phyloP scores from a whole-genome alignment of 2,329 filamentous ascomycete species.

The Beauveria asiatica region DNA sequence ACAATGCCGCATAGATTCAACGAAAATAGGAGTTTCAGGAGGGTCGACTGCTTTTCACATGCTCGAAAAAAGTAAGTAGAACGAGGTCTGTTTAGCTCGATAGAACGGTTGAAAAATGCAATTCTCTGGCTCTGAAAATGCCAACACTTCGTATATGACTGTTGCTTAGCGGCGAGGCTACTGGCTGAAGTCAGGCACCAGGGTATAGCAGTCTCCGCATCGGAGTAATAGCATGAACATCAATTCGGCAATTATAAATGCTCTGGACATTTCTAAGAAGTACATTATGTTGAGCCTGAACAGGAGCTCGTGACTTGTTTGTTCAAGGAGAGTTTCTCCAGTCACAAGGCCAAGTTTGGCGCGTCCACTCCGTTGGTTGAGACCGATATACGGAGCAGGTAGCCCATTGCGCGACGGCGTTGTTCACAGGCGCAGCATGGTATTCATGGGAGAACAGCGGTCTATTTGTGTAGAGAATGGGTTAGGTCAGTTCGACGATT shows the following conservation, averaged over 20 bases:
- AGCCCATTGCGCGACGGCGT: too few species aligned
- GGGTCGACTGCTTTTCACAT: background rate
- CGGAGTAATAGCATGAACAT: background rate
- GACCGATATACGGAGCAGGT: too few species aligned
- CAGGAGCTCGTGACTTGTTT: background rate
- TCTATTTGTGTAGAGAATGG: too few species aligned
- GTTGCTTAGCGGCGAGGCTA: background rate
- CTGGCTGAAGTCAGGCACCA: background rate
- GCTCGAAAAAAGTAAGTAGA: background rate
- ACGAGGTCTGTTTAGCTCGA: background rate
- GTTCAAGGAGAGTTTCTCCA: background rate
- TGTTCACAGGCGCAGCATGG: too few species aligned
- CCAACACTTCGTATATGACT: background rate
- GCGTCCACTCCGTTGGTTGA: background rate
- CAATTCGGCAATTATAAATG: background rate
- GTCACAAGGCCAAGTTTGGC: background rate
- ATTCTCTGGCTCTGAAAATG: background rate
- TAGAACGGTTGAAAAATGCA: background rate
- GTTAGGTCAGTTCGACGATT: too few species aligned
- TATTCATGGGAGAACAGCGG: too few species aligned
- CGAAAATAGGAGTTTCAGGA: conserved; percentile 3
- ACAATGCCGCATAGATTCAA: conserved; percentile 32
- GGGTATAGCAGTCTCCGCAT: background rate
- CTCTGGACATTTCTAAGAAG: background rate
- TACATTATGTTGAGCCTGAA: background rate